Conservation (phyloP, 2,329 filamentous ascomycete species). For the Exophiala xenobiotica region DNA sequence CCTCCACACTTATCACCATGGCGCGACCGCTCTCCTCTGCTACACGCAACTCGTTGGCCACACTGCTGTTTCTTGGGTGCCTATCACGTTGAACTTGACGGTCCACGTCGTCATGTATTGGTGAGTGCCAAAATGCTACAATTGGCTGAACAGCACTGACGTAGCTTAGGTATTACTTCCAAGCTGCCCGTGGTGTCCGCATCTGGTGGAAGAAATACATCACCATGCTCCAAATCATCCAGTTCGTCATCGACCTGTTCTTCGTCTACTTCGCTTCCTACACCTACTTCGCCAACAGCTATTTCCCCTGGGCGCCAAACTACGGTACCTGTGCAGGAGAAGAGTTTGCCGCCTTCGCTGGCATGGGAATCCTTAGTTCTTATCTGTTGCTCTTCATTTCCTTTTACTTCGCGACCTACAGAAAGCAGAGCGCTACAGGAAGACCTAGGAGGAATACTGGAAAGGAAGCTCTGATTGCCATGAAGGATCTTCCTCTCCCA, state of each 20-base stretch:
- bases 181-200: constrained; percentile 88
- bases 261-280: constrained; percentile 99
- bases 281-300: constrained; percentile 93
- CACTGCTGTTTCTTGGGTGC: constrained; percentile 92
- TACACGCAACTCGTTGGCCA: constrained; percentile 94
- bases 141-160: background rate
- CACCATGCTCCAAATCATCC: constrained; percentile 92
- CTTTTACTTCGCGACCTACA: constrained; percentile 96
- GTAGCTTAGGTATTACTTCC: constrained; percentile 99
- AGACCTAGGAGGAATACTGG: constrained; percentile 59
- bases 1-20: constrained; percentile 98
- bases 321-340: constrained; percentile 85
- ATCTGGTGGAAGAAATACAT: constrained; percentile 99
- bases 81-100: constrained; percentile 85
- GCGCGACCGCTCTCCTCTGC: constrained; percentile 93
- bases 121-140: constrained; percentile 56
- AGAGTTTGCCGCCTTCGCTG: constrained; percentile 92
- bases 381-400: constrained; percentile 98
- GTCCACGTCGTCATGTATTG: constrained; percentile 99
- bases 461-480: constrained; percentile 82
- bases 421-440: constrained; percentile 58
- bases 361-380: constrained; percentile 86
- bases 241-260: constrained; percentile 95
- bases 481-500: constrained; percentile 69
- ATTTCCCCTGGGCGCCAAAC: constrained; percentile 83